Base-by-base conservation (phyloP, 345 rosid species). In the Microcos paniculata region DNA sequence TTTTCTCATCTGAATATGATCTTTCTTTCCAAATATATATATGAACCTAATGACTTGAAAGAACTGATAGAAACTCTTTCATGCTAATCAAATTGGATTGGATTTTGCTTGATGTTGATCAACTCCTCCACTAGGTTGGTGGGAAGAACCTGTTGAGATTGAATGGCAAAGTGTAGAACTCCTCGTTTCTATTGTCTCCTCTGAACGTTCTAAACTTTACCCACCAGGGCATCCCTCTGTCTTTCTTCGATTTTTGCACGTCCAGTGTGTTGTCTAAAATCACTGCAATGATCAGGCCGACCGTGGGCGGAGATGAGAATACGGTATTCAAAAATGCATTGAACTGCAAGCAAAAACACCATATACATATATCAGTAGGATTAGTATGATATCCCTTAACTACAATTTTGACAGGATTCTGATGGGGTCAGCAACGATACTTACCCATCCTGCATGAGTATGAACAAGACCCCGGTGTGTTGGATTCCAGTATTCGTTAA, bases 171-270 rank as follows among this genome's bases (percentile, higher is more conserved):
- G 90, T 92, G 84, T 94, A 96, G 86, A 96, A 96, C 72, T 96
- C 99, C 72, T 93, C 97, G 69, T 94, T 94, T 61, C 99, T 87
- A 75, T 90, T 89, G 84, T 96, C 99, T 61, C 99, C 99, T 72
- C 89, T 84, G 45, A 92, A 92, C 3, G 93, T 85, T 79, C 98
- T 83, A 85, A 94, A 94, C 83, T 88, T 94, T 8, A 83, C 96
- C 99, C 99, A 96, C 97, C 99, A 96, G 21, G 96, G 96, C 98
- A 96, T 94, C 30, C 99, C 99, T 63, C 99, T 71, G 9, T 94
- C 98, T 79, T 89, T 94, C 82, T 89, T 91, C 23, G 97, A 91
- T n/a, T 86, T 91, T 61, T 90, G 89, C 33, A 90, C 92, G 23
- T 94, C 95, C 13, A 96, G 58, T 0, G 99, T 96, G 71, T 93